These are phyloP conservation scores for Magnolia kwangsiensis DNA, from an alignment of 164 flowering plant genomes.

Conservation along the genomic window DNA sequence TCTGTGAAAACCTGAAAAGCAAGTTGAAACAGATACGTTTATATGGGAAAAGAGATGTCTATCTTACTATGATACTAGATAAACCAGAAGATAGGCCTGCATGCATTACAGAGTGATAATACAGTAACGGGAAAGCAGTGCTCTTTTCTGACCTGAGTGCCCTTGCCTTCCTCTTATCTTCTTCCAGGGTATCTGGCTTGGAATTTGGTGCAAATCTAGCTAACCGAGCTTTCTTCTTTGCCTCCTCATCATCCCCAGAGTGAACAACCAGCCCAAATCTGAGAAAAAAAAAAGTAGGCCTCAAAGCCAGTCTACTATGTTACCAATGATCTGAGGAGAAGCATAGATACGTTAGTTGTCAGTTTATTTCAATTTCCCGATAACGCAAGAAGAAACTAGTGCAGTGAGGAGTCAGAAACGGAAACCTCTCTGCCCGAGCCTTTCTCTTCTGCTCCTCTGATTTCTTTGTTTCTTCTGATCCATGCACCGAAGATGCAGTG, in stretches of 20 bases:
- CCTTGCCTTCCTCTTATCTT: conserved; percentile 88
- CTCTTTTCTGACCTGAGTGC: conserved; percentile 55
- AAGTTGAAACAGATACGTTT: background rate
- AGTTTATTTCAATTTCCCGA: background rate
- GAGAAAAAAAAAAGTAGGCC: conserved; percentile 10
- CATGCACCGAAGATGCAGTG: conserved; percentile 34
- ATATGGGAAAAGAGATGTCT: background rate
- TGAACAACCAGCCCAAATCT: conserved; percentile 68
- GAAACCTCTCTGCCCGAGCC: conserved; percentile 94
- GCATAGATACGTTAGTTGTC: background rate
- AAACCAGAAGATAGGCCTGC: background rate
- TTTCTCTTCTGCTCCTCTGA: conserved; percentile 85
- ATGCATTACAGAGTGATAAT: background rate
- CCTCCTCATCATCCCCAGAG: conserved; percentile 54
- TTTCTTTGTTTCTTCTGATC: conserved; percentile 38
- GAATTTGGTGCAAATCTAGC: conserved; percentile 57
- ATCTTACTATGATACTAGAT: background rate
- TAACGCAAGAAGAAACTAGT: background rate
- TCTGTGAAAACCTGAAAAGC: conserved; percentile 43
- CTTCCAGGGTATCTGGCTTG: conserved; percentile 57
- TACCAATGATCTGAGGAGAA: conserved; percentile 9
- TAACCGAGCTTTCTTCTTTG: conserved; percentile 87
- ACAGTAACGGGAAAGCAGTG: background rate
- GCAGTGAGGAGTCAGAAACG: conserved; percentile 5
- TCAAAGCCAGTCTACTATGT: conserved; percentile 13